Base-by-base conservation (phyloP, 306 rosid species). In the Crotalaria pallida region DNA sequence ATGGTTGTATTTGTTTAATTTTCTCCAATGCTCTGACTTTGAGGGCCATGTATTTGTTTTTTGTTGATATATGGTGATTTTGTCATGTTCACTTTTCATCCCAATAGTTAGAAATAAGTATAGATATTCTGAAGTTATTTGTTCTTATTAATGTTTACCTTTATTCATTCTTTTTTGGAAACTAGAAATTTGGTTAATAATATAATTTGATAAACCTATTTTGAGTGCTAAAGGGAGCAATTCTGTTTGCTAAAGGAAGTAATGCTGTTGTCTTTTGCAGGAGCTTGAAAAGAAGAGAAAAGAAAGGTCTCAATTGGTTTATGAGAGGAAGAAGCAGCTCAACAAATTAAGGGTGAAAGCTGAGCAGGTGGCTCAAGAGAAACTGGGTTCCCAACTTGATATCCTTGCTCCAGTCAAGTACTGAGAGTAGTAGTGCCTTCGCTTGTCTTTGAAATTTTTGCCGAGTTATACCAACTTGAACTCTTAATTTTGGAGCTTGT, bases 271-370 rank as follows among this genome's bases (percentile, higher is more conserved):
- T 22, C 38, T 3, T 12, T 18, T 21, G 27, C 79, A 87, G 93
- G 93, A 85, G 77, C 86, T 90, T 52, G 96, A 90, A 65, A 81
- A 69, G 76, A 90, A 90, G 91, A 83, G 96, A 68, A 89, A 89
- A 85, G 96, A 89, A 59, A 83, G 79, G 17, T 62, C 92, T 17
- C 86, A 80, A 23, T 31, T 69, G 18, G 79, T 79, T 1, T 90
- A 90, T 11, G 96, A 85, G 78, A 84, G 86, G 74, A 90, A 90
- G 93, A 90, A 90, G 83, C 88, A 84, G 70, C 65, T 90, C 80
- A 82, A 63, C 44, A 90, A 90, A 58, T 72, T 90, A 44, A 84
- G 87, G 81, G 73, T 77, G 36, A 87, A 85, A 23, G 96, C 96
- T 7, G 93, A 85, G 70, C 84, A 82, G 71, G 71, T 48, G 7